phyloP scores from a whole-genome alignment of 495 filamentous ascomycete genomes.

The Penicillium taxi region DNA sequence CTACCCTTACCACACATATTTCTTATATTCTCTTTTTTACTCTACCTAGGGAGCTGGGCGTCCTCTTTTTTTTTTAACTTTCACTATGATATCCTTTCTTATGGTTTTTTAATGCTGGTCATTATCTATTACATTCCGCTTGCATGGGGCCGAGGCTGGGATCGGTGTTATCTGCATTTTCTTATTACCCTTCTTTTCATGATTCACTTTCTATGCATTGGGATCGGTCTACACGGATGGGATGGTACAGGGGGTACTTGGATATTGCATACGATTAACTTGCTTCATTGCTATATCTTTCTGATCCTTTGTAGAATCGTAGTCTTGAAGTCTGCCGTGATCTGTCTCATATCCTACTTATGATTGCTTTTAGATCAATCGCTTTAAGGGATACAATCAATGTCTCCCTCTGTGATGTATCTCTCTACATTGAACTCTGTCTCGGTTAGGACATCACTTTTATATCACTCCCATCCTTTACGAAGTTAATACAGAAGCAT shows the following conservation, averaged over 20 bases:
- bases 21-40: too few species aligned
- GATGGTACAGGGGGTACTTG: conserved; percentile 9
- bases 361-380: too few species aligned
- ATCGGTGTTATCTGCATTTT: conserved; percentile 12
- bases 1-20: too few species aligned
- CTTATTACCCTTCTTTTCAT: conserved; percentile 23
- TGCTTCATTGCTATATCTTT: conserved; percentile 2
- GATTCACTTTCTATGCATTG: conserved; percentile 15
- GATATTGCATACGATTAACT: conserved; percentile 7
- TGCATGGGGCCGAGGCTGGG: conserved; percentile 17
- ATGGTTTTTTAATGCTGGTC: conserved; percentile 8
- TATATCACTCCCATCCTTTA: too few species aligned
- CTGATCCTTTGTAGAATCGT: too few species aligned
- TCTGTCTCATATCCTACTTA: too few species aligned
- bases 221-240: conserved; percentile 20
- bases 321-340: too few species aligned
- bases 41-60: conserved; percentile 6
- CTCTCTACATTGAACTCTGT: too few species aligned
- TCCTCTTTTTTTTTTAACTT: conserved; percentile 1
- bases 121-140: conserved; percentile 11
- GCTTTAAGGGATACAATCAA: too few species aligned
- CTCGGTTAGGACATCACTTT: too few species aligned
- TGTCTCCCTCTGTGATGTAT: too few species aligned
- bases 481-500: too few species aligned
- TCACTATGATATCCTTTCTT: conserved; percentile 17